Conservation (phyloP, 768 basidiomycete genomes). For the Pleurotus cornucopiae region DNA sequence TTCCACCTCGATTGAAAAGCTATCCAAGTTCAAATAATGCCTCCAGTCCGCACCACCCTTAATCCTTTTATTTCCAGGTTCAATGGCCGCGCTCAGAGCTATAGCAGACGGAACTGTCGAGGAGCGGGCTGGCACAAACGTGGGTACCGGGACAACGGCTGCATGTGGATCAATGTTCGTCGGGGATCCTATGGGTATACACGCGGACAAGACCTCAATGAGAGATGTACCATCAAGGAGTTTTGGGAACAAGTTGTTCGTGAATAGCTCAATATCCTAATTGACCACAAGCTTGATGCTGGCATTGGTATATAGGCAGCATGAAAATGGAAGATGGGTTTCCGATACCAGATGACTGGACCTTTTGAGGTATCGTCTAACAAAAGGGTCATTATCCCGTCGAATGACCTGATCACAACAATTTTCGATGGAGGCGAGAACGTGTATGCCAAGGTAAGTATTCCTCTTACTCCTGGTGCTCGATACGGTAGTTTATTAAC, state of each 20-base stretch:
- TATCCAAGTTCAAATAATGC: no score
- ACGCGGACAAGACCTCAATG: constrained; percentile 5
- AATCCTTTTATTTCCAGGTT: no score
- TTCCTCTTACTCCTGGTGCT: neutral
- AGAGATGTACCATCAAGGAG: neutral
- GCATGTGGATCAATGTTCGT: constrained; percentile 9
- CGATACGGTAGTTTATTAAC: neutral
- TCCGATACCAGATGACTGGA: constrained; percentile 1
- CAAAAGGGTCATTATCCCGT: neutral
- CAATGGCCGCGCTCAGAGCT: no score
- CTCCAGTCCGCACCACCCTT: no score
- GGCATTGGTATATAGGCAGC: neutral
- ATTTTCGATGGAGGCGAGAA: constrained; percentile 7
- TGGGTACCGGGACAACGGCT: neutral
- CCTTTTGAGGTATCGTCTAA: constrained; percentile 3
- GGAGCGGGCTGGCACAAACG: constrained; percentile 6
- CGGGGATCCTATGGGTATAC: constrained; percentile 4
- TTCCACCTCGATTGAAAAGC: no score
- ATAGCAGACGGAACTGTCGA: constrained; percentile 1
- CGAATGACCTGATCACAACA: constrained; percentile 2
- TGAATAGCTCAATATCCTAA: neutral
- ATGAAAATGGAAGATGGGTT: constrained; percentile 6
- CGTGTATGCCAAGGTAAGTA: constrained; percentile 5
- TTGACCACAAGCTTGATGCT: neutral
- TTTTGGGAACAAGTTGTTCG: constrained; percentile 1